Conservation (phyloP, 1,284 basidiomycete genomes). For the Cutaneotrichosporon mucoides region DNA sequence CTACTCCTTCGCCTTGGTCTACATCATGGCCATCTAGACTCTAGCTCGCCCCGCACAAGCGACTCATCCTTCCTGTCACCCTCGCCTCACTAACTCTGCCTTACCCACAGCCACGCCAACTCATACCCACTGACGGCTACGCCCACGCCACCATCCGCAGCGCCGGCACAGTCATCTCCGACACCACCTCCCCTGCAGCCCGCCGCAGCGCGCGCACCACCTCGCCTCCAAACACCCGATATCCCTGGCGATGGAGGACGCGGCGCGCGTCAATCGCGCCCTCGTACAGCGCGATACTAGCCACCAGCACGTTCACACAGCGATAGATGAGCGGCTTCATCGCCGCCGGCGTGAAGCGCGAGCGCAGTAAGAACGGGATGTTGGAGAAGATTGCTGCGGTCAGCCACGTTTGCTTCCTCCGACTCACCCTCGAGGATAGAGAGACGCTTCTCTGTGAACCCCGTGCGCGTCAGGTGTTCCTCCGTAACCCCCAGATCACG, state of each 20-base stretch:
- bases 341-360: constrained; percentile 18
- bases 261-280: constrained; percentile 18
- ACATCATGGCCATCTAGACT: no score
- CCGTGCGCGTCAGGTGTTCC: constrained; percentile 17
- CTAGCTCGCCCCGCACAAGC: no score
- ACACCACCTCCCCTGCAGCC: no score
- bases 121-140: no score
- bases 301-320: constrained; percentile 31
- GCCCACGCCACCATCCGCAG: no score
- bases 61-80: no score
- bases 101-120: no score
- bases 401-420: background rate
- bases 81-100: no score
- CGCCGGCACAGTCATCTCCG: no score
- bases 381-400: constrained; percentile 21
- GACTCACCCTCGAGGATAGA: constrained; percentile 14
- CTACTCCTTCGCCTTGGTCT: no score
- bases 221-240: constrained; percentile 28
- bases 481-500: constrained; percentile 4
- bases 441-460: constrained; percentile 26
- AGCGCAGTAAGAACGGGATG: constrained; percentile 23
- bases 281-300: constrained; percentile 11
- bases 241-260: constrained; percentile 33
- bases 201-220: constrained; percentile 20
- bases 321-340: constrained; percentile 42